Percentiles rank a stretch among this genome's conserved stretches.
phyloP scores from a whole-genome alignment of 139 green algal species.

The Closterium sp. region DNA sequence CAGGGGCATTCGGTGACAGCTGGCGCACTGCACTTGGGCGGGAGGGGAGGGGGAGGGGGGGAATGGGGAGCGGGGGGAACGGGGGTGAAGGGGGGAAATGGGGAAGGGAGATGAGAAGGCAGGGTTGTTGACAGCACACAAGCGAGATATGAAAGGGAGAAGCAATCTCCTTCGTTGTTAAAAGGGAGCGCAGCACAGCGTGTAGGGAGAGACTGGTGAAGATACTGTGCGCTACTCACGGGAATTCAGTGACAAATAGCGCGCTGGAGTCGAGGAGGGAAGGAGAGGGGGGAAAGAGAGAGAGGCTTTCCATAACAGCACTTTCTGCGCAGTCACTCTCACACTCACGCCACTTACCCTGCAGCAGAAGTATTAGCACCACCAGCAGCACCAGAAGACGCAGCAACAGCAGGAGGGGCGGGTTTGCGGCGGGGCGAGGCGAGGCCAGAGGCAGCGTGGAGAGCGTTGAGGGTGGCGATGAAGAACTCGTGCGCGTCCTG shows the following conservation, averaged over 20 bases:
- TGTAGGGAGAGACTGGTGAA: too few species aligned
- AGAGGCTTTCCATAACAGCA: too few species aligned
- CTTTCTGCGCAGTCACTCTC: too few species aligned
- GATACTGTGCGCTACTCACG: too few species aligned
- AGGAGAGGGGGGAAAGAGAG: too few species aligned
- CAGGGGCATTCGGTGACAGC: constrained; percentile 38
- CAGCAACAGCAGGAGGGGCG: neutral
- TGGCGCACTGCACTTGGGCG: neutral
- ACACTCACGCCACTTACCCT: neutral
- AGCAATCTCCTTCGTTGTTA: too few species aligned
- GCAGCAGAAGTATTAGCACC: neutral
- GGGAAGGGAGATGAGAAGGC: neutral
- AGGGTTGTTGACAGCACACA: neutral
- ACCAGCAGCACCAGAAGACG: neutral
- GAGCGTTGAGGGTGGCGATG: constrained; percentile 56
- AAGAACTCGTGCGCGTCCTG: constrained; percentile 96
- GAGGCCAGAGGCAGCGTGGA: constrained; percentile 35
- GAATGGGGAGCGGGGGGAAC: neutral
- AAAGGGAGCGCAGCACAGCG: too few species aligned
- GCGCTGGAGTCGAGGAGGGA: too few species aligned
- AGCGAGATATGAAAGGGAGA: neutral
- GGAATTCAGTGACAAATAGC: too few species aligned
- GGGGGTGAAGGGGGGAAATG: too few species aligned
- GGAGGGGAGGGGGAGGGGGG: neutral
- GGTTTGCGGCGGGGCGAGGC: constrained; percentile 3